Conservation (phyloP, 257 asterid genomes). For the Przewalskia tangutica region DNA sequence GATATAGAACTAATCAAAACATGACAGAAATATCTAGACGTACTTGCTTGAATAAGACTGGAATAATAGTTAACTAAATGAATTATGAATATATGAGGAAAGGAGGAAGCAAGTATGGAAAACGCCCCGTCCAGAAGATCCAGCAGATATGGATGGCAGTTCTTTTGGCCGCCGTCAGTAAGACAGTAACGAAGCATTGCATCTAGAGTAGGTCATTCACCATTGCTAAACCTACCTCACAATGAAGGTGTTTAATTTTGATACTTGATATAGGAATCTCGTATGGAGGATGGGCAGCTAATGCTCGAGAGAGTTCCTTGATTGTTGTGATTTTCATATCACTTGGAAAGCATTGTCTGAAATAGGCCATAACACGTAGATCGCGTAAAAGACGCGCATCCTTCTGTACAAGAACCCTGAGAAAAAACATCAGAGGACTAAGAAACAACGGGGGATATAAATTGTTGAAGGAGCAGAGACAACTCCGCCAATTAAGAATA, state of each 20-base stretch:
- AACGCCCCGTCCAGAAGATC: not conserved
- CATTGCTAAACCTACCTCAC: slow-evolving; percentile 49
- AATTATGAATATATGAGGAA: not conserved
- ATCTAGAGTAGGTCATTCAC: not conserved
- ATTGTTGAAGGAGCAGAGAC: not conserved
- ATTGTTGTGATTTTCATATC: slow-evolving; percentile 41
- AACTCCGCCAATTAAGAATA: not conserved
- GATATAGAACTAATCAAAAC: slow-evolving; percentile 3
- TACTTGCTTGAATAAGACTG: not conserved
- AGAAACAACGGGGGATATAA: slow-evolving; percentile 3
- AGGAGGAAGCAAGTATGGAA: not conserved
- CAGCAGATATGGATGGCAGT: not conserved
- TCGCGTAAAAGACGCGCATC: slow-evolving; percentile 63
- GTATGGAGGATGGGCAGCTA: slow-evolving; percentile 75
- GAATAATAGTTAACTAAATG: not conserved
- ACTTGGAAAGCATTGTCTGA: slow-evolving; percentile 80
- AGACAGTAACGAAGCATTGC: not conserved
- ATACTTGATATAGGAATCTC: slow-evolving; percentile 56
- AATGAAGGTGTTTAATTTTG: slow-evolving; percentile 66
- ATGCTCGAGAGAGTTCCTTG: slow-evolving; percentile 77
- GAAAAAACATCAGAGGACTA: slow-evolving; percentile 10
- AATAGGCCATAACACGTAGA: slow-evolving; percentile 72
- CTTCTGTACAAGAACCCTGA: slow-evolving; percentile 54
- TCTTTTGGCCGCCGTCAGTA: not conserved
- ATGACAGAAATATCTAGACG: not conserved